Evolutionary conservation across 2,329 filamentous ascomycete species (phyloP).

Genomic region (Fusarium zealandicum): DNA sequence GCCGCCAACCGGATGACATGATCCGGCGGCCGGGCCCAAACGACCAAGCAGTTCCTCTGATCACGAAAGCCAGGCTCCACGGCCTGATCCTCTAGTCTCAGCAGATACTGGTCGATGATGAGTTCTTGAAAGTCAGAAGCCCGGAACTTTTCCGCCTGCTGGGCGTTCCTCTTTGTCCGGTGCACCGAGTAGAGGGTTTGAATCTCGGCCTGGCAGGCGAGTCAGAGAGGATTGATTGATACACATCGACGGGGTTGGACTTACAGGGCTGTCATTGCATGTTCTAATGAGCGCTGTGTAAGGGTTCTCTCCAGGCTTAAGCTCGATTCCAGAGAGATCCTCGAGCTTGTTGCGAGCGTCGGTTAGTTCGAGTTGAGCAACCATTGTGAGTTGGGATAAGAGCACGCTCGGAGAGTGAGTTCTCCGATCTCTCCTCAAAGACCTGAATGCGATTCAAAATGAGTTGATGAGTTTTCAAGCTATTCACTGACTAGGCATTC

Average conservation of each 20-base stretch:
- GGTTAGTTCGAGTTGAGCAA: slow-evolving; percentile 34
- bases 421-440: no score
- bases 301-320: slow-evolving; percentile 70
- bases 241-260: slow-evolving; percentile 25
- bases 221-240: not conserved
- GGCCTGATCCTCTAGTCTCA: slow-evolving; percentile 69
- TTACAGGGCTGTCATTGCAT: slow-evolving; percentile 72
- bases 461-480: not conserved
- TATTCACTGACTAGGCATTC: not conserved
- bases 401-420: not conserved
- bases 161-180: slow-evolving; percentile 74
- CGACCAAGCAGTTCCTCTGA: slow-evolving; percentile 79
- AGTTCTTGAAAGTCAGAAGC: slow-evolving; percentile 72
- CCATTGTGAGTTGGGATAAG: slow-evolving; percentile 14
- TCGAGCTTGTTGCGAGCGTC: slow-evolving; percentile 59
- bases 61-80: slow-evolving; percentile 76
- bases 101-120: slow-evolving; percentile 77
- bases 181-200: slow-evolving; percentile 78
- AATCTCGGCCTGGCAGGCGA: slow-evolving; percentile 62
- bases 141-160: slow-evolving; percentile 79
- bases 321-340: slow-evolving; percentile 60
- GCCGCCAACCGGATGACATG: slow-evolving; percentile 72
- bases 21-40: slow-evolving; percentile 85
- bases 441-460: not conserved
- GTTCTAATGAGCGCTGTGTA: slow-evolving; percentile 76